Conservation (phyloP, 352 stramenopile genomes). For the Phytophthora crassamura region DNA sequence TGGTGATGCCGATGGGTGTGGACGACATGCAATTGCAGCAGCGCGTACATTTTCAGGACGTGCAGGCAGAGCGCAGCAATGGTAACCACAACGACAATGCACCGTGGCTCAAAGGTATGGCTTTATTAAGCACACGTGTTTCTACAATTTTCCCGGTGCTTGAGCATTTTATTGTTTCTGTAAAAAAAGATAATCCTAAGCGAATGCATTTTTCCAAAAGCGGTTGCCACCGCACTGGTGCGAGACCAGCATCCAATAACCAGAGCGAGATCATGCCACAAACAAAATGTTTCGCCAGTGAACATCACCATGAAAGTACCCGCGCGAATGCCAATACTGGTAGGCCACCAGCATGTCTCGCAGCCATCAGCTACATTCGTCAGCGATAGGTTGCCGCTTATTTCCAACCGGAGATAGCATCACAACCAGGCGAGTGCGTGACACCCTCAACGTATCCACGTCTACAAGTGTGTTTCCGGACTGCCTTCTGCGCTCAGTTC, state of each 20-base stretch:
- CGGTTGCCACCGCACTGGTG: background rate
- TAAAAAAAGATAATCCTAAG: no score
- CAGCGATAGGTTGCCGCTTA: background rate
- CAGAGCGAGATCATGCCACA: background rate
- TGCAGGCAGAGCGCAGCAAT: no score
- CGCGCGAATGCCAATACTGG: background rate
- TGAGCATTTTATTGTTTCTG: no score
- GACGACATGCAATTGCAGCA: no score
- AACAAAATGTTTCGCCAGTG: constrained; percentile 9
- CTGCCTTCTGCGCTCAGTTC: constrained; percentile 1
- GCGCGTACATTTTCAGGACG: no score
- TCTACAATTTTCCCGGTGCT: no score
- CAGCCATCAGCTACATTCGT: constrained; percentile 1
- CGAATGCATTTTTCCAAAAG: no score
- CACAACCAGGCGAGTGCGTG: background rate
- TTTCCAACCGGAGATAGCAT: background rate
- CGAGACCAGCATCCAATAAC: constrained; percentile 16
- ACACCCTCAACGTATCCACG: constrained; percentile 4
- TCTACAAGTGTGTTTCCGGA: constrained; percentile 4
- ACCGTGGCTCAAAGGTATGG: no score
- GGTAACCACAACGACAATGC: no score
- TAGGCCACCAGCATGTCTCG: constrained; percentile 1
- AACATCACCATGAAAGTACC: constrained; percentile 4
- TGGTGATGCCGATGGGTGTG: no score
- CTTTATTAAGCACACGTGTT: no score